Conservation (phyloP, 768 basidiomycete species). For the Candolleomyces eurysporus region DNA sequence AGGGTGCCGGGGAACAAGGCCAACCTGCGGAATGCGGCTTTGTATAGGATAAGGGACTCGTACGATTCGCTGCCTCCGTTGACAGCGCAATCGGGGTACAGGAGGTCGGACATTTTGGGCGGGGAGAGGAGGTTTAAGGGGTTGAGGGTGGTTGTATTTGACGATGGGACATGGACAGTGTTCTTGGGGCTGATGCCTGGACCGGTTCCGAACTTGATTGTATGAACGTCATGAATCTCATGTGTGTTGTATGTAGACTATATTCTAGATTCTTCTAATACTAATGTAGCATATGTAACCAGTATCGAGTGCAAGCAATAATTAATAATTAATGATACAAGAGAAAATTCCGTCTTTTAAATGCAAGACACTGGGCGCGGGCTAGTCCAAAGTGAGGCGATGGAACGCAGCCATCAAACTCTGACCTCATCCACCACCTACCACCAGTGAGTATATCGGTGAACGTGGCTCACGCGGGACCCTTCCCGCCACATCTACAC, state of each 20-base stretch:
- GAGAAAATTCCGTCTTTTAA: no score
- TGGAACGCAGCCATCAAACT: no score
- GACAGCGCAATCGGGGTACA: conserved; percentile 38
- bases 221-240: neutral
- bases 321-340: no score
- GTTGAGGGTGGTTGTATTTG: conserved; percentile 32
- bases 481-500: no score
- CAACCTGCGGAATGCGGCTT: conserved; percentile 17
- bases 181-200: conserved; percentile 45
- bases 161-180: conserved; percentile 41
- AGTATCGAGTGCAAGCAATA: no score
- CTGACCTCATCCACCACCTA: no score
- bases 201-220: conserved; percentile 18
- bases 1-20: conserved; percentile 22
- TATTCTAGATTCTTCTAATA: neutral
- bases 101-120: conserved; percentile 51
- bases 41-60: conserved; percentile 36
- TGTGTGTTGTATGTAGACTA: neutral
- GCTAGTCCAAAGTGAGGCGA: no score
- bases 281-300: neutral
- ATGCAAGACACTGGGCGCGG: no score
- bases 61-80: conserved; percentile 35
- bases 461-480: no score
- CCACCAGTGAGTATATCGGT: no score
- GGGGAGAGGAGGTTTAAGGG: conserved; percentile 46